Conservation (phyloP, 345 rosid genomes). For the Turnera subulata region DNA sequence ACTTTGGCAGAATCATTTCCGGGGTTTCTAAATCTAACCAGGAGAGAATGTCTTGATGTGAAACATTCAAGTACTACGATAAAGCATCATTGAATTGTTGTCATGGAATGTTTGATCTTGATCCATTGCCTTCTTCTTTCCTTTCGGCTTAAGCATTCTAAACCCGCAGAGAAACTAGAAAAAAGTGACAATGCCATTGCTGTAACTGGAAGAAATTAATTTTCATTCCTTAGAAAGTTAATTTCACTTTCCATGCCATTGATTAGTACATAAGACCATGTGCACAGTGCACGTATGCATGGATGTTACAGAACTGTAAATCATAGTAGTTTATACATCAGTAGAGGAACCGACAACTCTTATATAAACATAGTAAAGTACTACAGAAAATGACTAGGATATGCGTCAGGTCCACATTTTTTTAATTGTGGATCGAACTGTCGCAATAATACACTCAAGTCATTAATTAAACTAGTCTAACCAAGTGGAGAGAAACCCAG, state of each 20-base stretch:
- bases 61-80: not conserved
- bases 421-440: too few species aligned
- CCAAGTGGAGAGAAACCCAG: constrained; percentile 1
- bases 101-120: too few species aligned
- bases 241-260: too few species aligned
- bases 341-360: not conserved
- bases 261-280: not conserved
- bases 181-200: not conserved
- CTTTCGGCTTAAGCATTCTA: constrained; percentile 7
- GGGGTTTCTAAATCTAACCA: too few species aligned
- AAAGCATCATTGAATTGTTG: not conserved
- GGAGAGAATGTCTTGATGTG: too few species aligned
- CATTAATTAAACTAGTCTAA: not conserved
- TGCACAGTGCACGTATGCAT: constrained; percentile 5
- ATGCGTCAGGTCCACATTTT: constrained; percentile 27
- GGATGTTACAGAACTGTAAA: too few species aligned
- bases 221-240: not conserved
- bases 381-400: constrained; percentile 19
- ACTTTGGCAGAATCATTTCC: too few species aligned
- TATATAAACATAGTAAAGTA: not conserved
- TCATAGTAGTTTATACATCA: not conserved
- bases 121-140: not conserved
- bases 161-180: too few species aligned
- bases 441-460: constrained; percentile 5
- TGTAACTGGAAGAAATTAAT: not conserved